A percentile compares a stretch with the other conserved stretches of the same genome.
Conservation (phyloP, 352 stramenopile genomes). For the Globisporangium lucens region DNA sequence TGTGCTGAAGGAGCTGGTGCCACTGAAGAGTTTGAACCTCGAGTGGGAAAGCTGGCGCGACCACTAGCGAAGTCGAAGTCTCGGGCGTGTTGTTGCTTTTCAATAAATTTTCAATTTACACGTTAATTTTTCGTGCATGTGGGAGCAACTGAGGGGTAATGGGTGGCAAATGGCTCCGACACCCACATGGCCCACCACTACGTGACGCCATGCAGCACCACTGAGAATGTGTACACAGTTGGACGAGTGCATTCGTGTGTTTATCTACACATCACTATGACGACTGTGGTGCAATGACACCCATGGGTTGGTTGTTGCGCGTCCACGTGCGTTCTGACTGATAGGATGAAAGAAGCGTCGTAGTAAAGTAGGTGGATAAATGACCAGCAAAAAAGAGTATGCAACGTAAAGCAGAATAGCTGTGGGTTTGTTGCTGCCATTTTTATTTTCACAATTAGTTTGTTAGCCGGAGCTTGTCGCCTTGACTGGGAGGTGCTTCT, state of each 20-base stretch:
- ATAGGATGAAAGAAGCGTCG: no score
- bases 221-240: no score
- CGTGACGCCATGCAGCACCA: no score
- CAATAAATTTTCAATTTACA: not conserved
- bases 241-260: no score
- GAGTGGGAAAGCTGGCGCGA: slow-evolving; percentile 84
- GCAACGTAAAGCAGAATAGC: no score
- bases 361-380: no score
- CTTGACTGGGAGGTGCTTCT: slow-evolving; percentile 9
- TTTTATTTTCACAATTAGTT: not conserved
- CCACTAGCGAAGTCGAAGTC: slow-evolving; percentile 29
- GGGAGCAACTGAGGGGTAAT: not conserved
- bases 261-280: no score
- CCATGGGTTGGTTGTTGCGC: no score
- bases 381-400: no score
- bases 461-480: not conserved
- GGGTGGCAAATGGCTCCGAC: not conserved
- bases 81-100: not conserved
- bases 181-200: no score
- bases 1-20: slow-evolving; percentile 72
- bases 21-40: slow-evolving; percentile 72
- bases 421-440: not conserved
- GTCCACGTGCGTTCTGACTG: no score
- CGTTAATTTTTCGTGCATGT: not conserved
- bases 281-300: no score